Evolutionary conservation across 495 filamentous ascomycete species (phyloP).

Genomic region (Aspergillus hancockii): DNA sequence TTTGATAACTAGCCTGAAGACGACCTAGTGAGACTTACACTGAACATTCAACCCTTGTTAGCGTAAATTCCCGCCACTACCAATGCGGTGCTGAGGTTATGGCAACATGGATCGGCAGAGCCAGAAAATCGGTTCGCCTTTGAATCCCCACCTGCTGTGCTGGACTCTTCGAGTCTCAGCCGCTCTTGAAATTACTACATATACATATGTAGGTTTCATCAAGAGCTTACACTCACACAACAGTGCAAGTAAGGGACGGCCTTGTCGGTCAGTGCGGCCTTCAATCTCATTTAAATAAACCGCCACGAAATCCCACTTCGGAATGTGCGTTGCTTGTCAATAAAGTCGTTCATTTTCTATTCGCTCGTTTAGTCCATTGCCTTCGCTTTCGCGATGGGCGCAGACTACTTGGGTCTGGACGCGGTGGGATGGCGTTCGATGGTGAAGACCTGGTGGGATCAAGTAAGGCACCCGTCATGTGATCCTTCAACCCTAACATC

Average conservation of each 20-base stretch:
- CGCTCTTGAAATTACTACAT: background rate
- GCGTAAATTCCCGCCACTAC: background rate
- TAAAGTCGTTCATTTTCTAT: conserved; percentile 2
- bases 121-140: background rate
- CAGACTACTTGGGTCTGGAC: conserved; percentile 22
- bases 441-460: conserved; percentile 24
- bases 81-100: background rate
- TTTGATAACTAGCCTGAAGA: background rate
- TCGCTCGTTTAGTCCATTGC: background rate
- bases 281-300: background rate
- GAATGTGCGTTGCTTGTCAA: conserved; percentile 1
- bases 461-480: conserved; percentile 10
- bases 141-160: conserved; percentile 1
- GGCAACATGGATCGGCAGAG: conserved; percentile 3
- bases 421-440: conserved; percentile 23
- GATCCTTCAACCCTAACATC: background rate
- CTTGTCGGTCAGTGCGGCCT: background rate
- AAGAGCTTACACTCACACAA: background rate
- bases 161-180: background rate
- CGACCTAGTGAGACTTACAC: conserved; percentile 18
- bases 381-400: conserved; percentile 14
- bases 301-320: background rate
- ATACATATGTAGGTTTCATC: conserved; percentile 5
- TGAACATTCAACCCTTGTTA: conserved; percentile 13
- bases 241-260: background rate